Conservation (phyloP, 371 early-diverging fungal genomes). For the Mortierella sp. region DNA sequence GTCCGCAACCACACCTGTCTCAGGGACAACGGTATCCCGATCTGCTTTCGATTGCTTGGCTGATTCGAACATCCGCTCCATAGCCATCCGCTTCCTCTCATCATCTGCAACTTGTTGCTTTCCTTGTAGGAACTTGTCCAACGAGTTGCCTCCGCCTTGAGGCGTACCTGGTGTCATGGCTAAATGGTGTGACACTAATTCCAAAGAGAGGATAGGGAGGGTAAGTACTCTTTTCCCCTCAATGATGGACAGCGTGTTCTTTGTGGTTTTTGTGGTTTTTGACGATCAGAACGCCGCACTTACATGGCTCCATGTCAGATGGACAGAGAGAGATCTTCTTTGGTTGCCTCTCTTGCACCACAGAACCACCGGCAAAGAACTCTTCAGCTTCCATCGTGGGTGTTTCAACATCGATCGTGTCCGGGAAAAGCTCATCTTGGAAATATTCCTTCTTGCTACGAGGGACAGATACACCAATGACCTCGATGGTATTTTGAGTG, state of each 20-base stretch:
- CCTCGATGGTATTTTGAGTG: constrained; percentile 72
- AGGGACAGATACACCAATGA: constrained; percentile 78
- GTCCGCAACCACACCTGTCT: constrained; percentile 38
- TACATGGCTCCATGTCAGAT: constrained; percentile 67
- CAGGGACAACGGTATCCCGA: constrained; percentile 46
- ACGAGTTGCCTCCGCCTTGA: constrained; percentile 28
- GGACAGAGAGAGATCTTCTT: constrained; percentile 64
- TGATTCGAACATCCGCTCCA: constrained; percentile 51
- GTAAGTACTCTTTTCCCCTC: not conserved
- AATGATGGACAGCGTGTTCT: not conserved
- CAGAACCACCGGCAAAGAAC: constrained; percentile 65
- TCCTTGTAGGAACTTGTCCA: constrained; percentile 51
- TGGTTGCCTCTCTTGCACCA: not conserved
- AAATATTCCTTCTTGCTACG: constrained; percentile 83
- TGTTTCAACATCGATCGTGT: constrained; percentile 66
- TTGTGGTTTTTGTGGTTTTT: not conserved
- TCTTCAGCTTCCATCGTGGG: constrained; percentile 61
- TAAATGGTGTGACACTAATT: constrained; percentile 28
- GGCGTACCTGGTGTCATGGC: constrained; percentile 28
- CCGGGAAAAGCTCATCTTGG: constrained; percentile 87
- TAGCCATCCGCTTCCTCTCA: constrained; percentile 37
- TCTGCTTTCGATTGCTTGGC: constrained; percentile 51
- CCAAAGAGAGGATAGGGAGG: not conserved
- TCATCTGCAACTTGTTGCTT: constrained; percentile 50
- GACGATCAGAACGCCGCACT: constrained; percentile 20